Evolutionary conservation across 177 flowering plant species (phyloP).

Genomic region (Telopea speciosissima): DNA sequence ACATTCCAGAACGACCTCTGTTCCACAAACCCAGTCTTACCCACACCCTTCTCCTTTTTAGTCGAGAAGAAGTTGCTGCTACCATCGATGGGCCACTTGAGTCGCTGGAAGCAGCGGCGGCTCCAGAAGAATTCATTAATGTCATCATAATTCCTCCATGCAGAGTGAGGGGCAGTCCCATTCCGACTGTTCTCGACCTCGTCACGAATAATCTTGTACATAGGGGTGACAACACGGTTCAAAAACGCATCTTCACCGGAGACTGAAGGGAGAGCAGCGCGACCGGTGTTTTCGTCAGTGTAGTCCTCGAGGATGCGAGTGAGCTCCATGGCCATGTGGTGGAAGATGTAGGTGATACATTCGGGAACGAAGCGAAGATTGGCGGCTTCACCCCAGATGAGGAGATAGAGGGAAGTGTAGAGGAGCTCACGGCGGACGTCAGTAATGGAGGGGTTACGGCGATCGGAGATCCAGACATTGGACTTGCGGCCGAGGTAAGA

Average conservation of each 20-base stretch:
- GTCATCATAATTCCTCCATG: slow-evolving; percentile 97
- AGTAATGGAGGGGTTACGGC: slow-evolving; percentile 7
- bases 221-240: slow-evolving; percentile 57
- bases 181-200: slow-evolving; percentile 70
- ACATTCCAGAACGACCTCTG: slow-evolving; percentile 91
- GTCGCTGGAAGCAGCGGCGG: slow-evolving; percentile 48
- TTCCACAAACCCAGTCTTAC: slow-evolving; percentile 96
- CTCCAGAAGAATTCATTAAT: slow-evolving; percentile 95
- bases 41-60: slow-evolving; percentile 38
- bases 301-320: slow-evolving; percentile 54
- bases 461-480: slow-evolving; percentile 34
- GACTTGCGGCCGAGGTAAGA: slow-evolving; percentile 56
- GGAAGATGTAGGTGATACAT: slow-evolving; percentile 73
- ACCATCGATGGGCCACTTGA: slow-evolving; percentile 69
- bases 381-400: slow-evolving; percentile 90
- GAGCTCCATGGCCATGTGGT: slow-evolving; percentile 74
- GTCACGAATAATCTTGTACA: slow-evolving; percentile 48
- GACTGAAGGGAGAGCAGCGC: slow-evolving; percentile 42
- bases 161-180: slow-evolving; percentile 81
- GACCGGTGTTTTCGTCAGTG: slow-evolving; percentile 62
- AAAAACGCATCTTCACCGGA: slow-evolving; percentile 57
- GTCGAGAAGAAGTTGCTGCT: slow-evolving; percentile 43
- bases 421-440: slow-evolving; percentile 53
- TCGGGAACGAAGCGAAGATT: slow-evolving; percentile 78
- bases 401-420: slow-evolving; percentile 58